These are phyloP conservation scores for Microbotryum scabiosae DNA, from an alignment of 1,284 basidiomycete species.

Conservation along the genomic window DNA sequence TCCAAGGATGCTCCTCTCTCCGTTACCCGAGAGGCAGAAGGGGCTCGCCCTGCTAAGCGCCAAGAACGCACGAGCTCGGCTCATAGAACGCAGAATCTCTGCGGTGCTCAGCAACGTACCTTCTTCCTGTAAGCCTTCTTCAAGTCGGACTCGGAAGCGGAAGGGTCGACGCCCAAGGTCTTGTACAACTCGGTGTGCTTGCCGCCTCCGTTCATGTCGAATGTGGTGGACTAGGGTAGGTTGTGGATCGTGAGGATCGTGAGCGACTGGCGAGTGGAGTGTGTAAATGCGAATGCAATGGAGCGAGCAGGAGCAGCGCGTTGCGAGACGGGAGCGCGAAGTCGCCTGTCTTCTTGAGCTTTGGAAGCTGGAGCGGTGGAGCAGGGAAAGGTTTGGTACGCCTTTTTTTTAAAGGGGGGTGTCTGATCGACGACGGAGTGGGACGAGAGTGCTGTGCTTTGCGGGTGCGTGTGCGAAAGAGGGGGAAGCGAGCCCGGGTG, in stretches of 20 bases:
- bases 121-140: conserved; percentile 33
- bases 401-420: neutral
- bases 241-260: no score
- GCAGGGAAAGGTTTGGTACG: neutral
- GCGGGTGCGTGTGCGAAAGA: neutral
- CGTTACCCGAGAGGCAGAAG: no score
- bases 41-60: no score
- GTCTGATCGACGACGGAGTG: no score
- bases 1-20: no score
- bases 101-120: conserved; percentile 5
- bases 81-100: neutral
- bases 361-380: neutral
- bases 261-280: neutral
- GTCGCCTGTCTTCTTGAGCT: neutral
- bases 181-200: conserved; percentile 44
- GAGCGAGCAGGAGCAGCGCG: conserved; percentile 6
- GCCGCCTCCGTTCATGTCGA: conserved; percentile 14
- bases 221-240: neutral
- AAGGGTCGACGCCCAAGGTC: conserved; percentile 68
- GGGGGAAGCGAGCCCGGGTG: no score
- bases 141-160: conserved; percentile 71
- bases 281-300: conserved; percentile 7
- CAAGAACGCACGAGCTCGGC: neutral
- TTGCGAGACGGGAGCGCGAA: neutral
- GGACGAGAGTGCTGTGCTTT: no score